phyloP scores from a whole-genome alignment of 768 basidiomycete genomes.

The Podaxis rugospora region DNA sequence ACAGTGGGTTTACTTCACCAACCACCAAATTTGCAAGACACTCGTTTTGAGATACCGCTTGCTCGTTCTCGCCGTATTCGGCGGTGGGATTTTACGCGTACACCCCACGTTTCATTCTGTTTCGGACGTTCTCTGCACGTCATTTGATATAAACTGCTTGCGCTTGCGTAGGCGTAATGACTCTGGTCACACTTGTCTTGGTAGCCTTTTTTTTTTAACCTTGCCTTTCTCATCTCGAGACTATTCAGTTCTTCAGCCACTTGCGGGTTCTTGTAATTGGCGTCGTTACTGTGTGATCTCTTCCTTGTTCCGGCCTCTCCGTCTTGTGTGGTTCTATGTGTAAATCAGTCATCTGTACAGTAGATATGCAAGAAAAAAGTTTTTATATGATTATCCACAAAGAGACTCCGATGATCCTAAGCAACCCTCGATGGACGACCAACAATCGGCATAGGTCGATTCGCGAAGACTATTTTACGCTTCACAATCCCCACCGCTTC shows the following conservation, averaged over 20 bases:
- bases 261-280: not conserved
- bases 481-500: constrained; percentile 68
- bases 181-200: not conserved
- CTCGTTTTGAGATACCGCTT: not conserved
- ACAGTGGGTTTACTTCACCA: not conserved
- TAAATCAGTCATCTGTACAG: constrained; percentile 10
- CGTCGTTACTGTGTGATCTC: not conserved
- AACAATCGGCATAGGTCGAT: constrained; percentile 67
- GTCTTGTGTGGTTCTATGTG: not conserved
- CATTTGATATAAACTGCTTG: not conserved
- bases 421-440: constrained; percentile 25
- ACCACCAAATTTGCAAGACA: not conserved
- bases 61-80: not conserved
- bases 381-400: not conserved
- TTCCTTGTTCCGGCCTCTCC: not conserved
- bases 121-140: not conserved
- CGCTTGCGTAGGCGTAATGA: not conserved
- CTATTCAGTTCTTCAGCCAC: not conserved
- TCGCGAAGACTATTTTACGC: constrained; percentile 80
- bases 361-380: constrained; percentile 8
- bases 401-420: not conserved
- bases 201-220: not conserved
- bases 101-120: not conserved
- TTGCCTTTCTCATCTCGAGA: not conserved
- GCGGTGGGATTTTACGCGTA: not conserved